These are phyloP conservation scores for Globisporangium sylvaticum DNA, from an alignment of 352 stramenopile genomes.

Conservation along the genomic window DNA sequence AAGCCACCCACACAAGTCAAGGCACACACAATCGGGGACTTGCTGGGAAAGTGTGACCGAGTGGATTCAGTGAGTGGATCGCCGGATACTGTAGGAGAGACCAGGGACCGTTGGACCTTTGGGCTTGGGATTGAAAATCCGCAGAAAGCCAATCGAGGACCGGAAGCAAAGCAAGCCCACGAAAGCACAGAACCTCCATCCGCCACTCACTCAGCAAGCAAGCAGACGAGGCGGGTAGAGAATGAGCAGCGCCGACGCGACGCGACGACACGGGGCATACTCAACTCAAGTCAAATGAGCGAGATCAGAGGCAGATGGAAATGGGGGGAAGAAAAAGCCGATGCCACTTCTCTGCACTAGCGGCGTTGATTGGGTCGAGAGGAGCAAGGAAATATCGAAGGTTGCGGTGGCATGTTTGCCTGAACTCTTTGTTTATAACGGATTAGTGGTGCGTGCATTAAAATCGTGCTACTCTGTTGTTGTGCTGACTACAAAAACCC, in stretches of 20 bases:
- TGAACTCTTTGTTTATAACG: constrained; percentile 1
- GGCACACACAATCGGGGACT: background rate
- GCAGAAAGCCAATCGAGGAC: background rate
- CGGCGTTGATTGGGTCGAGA: background rate
- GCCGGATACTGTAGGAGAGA: background rate
- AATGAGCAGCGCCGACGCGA: background rate
- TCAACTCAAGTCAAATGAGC: background rate
- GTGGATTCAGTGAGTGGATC: background rate
- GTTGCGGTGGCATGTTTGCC: background rate
- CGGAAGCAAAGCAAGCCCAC: background rate
- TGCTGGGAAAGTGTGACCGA: background rate
- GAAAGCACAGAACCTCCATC: background rate
- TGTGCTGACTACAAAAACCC: too few species aligned
- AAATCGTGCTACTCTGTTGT: too few species aligned
- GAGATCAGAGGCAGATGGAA: background rate
- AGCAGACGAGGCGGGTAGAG: background rate
- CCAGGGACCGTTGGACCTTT: background rate
- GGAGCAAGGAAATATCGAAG: background rate
- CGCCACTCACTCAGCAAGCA: background rate
- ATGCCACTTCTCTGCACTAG: background rate
- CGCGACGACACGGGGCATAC: background rate
- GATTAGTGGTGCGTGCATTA: too few species aligned
- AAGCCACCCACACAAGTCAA: background rate
- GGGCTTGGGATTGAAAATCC: too few species aligned
- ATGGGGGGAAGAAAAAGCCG: background rate